Base-by-base conservation (phyloP, 176 grass and related monocot species). In the Oryza meyeriana region DNA sequence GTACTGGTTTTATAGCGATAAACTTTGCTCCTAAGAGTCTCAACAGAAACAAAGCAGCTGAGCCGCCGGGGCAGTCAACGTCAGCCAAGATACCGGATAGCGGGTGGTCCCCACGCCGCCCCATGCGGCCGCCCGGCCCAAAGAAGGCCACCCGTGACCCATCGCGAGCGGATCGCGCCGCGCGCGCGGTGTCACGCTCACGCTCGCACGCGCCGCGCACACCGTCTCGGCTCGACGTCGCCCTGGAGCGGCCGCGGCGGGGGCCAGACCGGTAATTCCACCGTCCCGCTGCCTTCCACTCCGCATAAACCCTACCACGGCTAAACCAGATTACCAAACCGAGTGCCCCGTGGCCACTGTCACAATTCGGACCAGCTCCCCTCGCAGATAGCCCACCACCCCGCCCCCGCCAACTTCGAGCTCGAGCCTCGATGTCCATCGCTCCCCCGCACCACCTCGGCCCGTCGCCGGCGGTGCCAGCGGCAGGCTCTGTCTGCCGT, bases 381-480 rank as follows among this genome's bases (percentile, higher is more conserved):
- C n/a, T n/a, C 22, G 22, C 33, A 3, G 8, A 3, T 66, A 69
- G 45, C 8, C 32, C 42, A 28, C 74, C 47, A 25, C 8, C 2
- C 38, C 32, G 32, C 32, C 39, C 18, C 42, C 4, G n/a, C 47
- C 64, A 33, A 33, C 13, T 22, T 17, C 69, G 59, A 62, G 16
- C 18, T 17, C 69, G 59, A 62, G 16, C 18, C 64, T 4, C 62
- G 38, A 89, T 89, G 82, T 58, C 83, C 11, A 57, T 89, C 64
- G 83, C 87, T 32, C n/a, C 72, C 72, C 47, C 83, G 72, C 64
- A 70, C 77, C 82, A 89, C 57, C 77, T 85, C 71, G 72, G 41
- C 0, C 82, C 78, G 14, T 10, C 84, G 32, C 67, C 36, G 24
- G 50, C 31, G 81, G 68, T 3, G 82, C 61, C 36, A 29, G 87